Conservation (phyloP, 164 flowering plant genomes). For the Nymphaea colorata region DNA sequence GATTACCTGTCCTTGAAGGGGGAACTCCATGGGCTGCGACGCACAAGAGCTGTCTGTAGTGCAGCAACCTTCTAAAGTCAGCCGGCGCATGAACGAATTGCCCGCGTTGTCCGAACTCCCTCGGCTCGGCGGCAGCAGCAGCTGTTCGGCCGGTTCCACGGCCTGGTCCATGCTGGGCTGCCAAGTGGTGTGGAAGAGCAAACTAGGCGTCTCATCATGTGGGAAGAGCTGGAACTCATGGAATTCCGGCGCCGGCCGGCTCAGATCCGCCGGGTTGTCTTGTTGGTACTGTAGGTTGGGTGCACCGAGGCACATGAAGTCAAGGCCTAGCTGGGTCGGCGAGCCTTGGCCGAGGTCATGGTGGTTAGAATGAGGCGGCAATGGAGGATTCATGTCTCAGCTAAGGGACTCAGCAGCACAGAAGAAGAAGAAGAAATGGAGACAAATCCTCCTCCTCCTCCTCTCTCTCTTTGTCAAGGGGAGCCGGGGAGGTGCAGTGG, state of each 20-base stretch:
- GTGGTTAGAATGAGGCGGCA: not conserved
- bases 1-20: too few relatives aligned
- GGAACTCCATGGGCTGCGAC: too few relatives aligned
- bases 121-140: not conserved
- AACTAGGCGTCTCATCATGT: slow-evolving; percentile 1
- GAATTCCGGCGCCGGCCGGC: not conserved
- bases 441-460: too few relatives aligned
- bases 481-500: not conserved
- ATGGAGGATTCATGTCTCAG: slow-evolving; percentile 1
- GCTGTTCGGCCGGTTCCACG: not conserved
- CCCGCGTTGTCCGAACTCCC: not conserved
- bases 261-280: not conserved
- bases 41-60: too few relatives aligned
- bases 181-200: not conserved
- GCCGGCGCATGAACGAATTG: not conserved
- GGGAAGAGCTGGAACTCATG: slow-evolving; percentile 7
- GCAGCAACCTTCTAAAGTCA: not conserved
- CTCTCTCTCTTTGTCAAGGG: not conserved
- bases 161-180: not conserved
- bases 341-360: not conserved
- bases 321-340: not conserved
- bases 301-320: not conserved
- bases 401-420: not conserved
- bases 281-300: not conserved
- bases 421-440: not conserved